A percentile compares a stretch with the other conserved stretches of the same genome.
phyloP scores from a whole-genome alignment of 768 basidiomycete genomes.

The Atractiella rhizophila region DNA sequence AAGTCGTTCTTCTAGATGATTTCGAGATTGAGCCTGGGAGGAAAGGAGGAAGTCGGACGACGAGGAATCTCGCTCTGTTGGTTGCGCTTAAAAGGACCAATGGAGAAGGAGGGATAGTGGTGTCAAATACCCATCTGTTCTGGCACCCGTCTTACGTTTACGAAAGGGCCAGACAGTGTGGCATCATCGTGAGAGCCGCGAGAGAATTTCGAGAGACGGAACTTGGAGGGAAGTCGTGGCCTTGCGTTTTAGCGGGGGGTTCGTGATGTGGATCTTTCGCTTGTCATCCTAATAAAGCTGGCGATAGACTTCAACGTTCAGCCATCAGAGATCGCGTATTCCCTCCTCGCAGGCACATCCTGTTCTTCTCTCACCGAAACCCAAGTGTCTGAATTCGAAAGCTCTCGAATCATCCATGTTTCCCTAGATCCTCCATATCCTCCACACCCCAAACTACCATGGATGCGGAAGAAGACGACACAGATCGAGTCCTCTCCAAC shows the following conservation, averaged over 20 bases:
- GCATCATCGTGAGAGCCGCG: constrained; percentile 2
- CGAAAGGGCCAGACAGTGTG: constrained; percentile 5
- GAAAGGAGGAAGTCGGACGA: constrained; percentile 5
- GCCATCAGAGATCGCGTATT: constrained; percentile 7
- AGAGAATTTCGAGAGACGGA: neutral
- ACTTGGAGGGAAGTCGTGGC: neutral
- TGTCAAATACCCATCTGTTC: constrained; percentile 4
- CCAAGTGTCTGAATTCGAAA: neutral
- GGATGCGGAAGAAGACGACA: constrained; percentile 7
- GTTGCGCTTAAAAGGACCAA: constrained; percentile 2
- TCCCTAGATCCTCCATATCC: neutral
- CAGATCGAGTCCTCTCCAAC: constrained; percentile 6
- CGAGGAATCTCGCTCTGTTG: constrained; percentile 7
- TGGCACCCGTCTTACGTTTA: constrained; percentile 7
- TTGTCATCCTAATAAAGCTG: too few species aligned
- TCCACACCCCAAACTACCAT: neutral
- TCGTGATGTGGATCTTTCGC: too few species aligned
- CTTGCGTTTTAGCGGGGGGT: constrained; percentile 9
- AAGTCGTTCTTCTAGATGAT: constrained; percentile 6
- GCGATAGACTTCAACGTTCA: constrained; percentile 10
- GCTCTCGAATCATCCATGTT: neutral
- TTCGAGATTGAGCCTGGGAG: neutral
- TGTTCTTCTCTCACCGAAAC: neutral
- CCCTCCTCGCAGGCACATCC: neutral
- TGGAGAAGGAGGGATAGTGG: neutral